Evolutionary conservation across 148 eudicot species (phyloP).

Genomic region (Hydrangea macrophylla): DNA sequence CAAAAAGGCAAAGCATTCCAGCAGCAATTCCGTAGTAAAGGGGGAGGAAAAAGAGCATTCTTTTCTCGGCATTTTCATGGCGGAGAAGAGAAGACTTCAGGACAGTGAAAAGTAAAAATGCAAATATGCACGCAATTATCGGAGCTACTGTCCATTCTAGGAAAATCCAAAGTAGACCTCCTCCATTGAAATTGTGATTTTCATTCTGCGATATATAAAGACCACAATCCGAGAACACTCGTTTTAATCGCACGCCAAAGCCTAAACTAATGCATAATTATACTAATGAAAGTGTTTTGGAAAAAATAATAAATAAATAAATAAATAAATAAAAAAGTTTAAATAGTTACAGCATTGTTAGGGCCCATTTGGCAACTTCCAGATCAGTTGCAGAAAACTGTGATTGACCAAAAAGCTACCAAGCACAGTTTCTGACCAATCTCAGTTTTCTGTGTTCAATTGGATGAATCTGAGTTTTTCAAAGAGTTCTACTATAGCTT

Average conservation of each 20-base stretch:
- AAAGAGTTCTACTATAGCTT: too few species aligned
- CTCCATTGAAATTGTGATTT: slow-evolving; percentile 5
- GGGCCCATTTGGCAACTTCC: too few species aligned
- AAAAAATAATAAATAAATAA: too few species aligned
- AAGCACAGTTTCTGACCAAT: too few species aligned
- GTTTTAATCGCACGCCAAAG: neutral
- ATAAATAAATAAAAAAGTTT: too few species aligned
- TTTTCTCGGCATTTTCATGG: neutral
- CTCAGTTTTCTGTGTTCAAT: too few species aligned
- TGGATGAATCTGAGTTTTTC: too few species aligned
- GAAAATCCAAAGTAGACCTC: slow-evolving; percentile 4
- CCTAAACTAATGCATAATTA: neutral
- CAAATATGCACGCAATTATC: neutral
- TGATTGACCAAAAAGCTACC: too few species aligned
- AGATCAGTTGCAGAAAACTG: too few species aligned
- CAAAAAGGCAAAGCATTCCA: slow-evolving; percentile 8
- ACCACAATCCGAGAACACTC: neutral
- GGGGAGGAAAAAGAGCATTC: slow-evolving; percentile 1
- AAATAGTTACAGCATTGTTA: too few species aligned
- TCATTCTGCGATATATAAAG: slow-evolving; percentile 1
- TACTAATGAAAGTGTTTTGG: too few species aligned
- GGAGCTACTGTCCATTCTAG: slow-evolving; percentile 6
- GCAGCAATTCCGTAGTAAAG: slow-evolving; percentile 3
- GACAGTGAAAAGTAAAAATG: neutral
- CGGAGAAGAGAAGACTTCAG: neutral